Evolutionary conservation across 78 protist species (phyloP).

Genomic region (Cavenderia fasciculata): DNA sequence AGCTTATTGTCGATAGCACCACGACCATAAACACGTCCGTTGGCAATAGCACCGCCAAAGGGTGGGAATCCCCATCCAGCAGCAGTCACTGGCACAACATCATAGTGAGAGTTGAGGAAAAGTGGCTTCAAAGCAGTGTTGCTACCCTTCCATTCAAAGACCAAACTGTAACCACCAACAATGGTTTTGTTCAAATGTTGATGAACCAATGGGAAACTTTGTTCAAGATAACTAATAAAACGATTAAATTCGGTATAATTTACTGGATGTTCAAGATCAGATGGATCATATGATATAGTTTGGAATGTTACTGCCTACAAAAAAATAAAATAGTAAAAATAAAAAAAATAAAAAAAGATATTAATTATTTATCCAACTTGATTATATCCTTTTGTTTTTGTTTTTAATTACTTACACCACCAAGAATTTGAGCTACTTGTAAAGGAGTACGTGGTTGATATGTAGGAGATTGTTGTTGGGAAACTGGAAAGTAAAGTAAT

Average conservation of each 20-base stretch:
- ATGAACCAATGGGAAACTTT: constrained; percentile 27
- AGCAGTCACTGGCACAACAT: constrained; percentile 35
- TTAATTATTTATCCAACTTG: no score
- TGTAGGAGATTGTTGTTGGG: no score
- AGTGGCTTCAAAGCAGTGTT: constrained; percentile 33
- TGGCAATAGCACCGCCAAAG: neutral
- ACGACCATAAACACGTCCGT: constrained; percentile 10
- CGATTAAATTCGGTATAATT: neutral
- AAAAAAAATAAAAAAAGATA: no score
- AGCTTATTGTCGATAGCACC: constrained; percentile 8
- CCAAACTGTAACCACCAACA: constrained; percentile 1
- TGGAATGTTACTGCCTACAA: constrained; percentile 21
- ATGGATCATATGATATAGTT: constrained; percentile 37
- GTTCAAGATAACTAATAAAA: constrained; percentile 1
- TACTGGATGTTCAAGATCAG: neutral
- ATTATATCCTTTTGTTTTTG: no score
- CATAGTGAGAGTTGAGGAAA: constrained; percentile 33
- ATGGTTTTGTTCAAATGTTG: neutral
- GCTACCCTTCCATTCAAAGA: constrained; percentile 48
- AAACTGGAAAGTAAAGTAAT: no score
- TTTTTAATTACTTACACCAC: no score
- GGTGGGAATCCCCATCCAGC: constrained; percentile 30
- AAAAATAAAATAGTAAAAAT: no score
- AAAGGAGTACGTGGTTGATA: no score
- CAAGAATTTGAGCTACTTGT: no score